These are phyloP conservation scores for Suhomyces sp. DNA, from an alignment of 805 yeast species.

Conservation along the genomic window DNA sequence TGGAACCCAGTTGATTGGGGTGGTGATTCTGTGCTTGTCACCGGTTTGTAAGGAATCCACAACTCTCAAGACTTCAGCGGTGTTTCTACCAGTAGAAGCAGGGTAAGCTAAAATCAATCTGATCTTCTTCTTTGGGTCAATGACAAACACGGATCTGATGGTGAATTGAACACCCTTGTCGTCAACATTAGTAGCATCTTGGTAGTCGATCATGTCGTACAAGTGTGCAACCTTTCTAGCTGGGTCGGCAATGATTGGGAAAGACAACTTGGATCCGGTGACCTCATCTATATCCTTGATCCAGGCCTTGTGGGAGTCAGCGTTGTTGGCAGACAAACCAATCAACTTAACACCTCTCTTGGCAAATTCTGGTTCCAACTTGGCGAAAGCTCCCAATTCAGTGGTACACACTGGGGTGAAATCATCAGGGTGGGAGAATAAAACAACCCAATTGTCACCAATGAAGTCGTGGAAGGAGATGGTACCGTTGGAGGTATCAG, in stretches of 20 bases:
- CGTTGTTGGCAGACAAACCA: slow-evolving; percentile 84
- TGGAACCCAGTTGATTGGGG: slow-evolving; percentile 88
- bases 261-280: slow-evolving; percentile 70
- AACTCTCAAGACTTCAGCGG: slow-evolving; percentile 88
- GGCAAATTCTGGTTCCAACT: slow-evolving; percentile 83
- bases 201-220: slow-evolving; percentile 87
- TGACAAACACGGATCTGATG: slow-evolving; percentile 87
- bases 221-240: slow-evolving; percentile 80
- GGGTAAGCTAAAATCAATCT: slow-evolving; percentile 88
- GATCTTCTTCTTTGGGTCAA: slow-evolving; percentile 87
- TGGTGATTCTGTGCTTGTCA: slow-evolving; percentile 79
- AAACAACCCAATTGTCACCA: slow-evolving; percentile 82
- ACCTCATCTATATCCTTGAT: slow-evolving; percentile 88
- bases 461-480: slow-evolving; percentile 85
- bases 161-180: slow-evolving; percentile 75
- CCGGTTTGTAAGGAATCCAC: slow-evolving; percentile 84
- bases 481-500: slow-evolving; percentile 78
- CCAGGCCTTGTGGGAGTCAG: slow-evolving; percentile 82
- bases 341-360: slow-evolving; percentile 83
- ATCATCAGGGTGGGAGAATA: slow-evolving; percentile 94
- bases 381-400: slow-evolving; percentile 91
- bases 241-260: slow-evolving; percentile 90
- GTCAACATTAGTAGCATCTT: slow-evolving; percentile 70
- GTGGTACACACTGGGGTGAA: slow-evolving; percentile 97
- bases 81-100: slow-evolving; percentile 92